Conservation (phyloP, 1,139 yeast species). For the Pichia sp. region DNA sequence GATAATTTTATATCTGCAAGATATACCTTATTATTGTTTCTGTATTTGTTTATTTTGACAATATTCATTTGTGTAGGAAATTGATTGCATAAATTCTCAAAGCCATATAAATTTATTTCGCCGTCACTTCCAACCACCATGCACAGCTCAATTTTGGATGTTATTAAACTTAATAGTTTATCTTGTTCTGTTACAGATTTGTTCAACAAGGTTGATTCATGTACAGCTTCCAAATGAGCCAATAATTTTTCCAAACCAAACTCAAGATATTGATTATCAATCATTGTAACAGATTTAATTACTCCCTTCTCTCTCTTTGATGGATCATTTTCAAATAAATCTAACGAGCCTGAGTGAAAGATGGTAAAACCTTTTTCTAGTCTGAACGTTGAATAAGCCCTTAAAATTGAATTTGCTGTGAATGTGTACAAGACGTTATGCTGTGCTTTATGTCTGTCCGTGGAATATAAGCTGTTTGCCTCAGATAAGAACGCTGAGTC, state of each 20-base stretch:
- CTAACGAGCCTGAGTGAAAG: conserved; percentile 53
- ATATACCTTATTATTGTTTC: conserved; percentile 8
- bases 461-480: conserved; percentile 11
- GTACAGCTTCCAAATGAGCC: conserved; percentile 16
- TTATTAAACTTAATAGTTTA: conserved; percentile 24
- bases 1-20: conserved; percentile 17
- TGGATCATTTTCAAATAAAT: conserved; percentile 31
- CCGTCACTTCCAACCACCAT: conserved; percentile 44
- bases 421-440: conserved; percentile 53
- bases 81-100: conserved; percentile 45
- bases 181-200: conserved; percentile 18
- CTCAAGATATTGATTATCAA: conserved; percentile 52
- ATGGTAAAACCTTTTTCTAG: conserved; percentile 51
- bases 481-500: conserved; percentile 13
- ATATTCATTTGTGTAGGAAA: conserved; percentile 33
- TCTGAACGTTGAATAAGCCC: conserved; percentile 73
- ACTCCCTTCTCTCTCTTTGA: conserved; percentile 20
- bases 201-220: conserved; percentile 9
- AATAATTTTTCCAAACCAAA: conserved; percentile 33
- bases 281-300: conserved; percentile 39
- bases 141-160: conserved; percentile 47
- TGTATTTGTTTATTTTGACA: conserved; percentile 8
- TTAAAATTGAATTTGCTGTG: conserved; percentile 46
- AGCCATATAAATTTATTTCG: conserved; percentile 39
- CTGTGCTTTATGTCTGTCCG: conserved; percentile 17